phyloP scores from a whole-genome alignment of 495 filamentous ascomycete species.

The Penicillium canescens region DNA sequence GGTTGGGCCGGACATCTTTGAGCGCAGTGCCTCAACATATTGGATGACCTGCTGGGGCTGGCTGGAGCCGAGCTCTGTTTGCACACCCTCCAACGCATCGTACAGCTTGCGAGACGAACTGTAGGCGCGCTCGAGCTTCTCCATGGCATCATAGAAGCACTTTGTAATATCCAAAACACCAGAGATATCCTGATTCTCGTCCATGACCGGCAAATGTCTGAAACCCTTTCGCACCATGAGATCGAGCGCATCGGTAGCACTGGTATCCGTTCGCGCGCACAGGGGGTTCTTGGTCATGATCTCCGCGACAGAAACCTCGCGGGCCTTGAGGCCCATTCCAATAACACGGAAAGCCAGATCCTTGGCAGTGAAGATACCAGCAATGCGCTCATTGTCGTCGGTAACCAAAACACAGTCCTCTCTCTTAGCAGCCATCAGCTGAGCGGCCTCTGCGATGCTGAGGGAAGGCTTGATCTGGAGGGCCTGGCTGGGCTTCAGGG shows the following conservation, averaged over 20 bases:
- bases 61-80: conserved; percentile 92
- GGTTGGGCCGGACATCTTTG: conserved; percentile 97
- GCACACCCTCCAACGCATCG: conserved; percentile 97
- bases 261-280: conserved; percentile 95
- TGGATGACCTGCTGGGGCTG: conserved; percentile 99
- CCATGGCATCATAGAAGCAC: conserved; percentile 99
- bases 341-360: conserved; percentile 97
- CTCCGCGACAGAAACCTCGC: conserved; percentile 86
- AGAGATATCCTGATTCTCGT: conserved; percentile 98
- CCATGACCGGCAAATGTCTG: conserved; percentile 97
- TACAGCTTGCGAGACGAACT: conserved; percentile 94
- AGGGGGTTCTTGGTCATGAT: conserved; percentile 99
- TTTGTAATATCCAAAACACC: conserved; percentile 99
- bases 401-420: conserved; percentile 99
- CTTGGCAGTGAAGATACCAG: conserved; percentile 98
- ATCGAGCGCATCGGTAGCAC: conserved; percentile 94
- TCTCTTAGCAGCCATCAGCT: conserved; percentile 98
- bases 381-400: conserved; percentile 95
- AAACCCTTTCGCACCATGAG: conserved; percentile 98
- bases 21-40: conserved; percentile 91
- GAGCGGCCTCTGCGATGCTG: conserved; percentile 93
- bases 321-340: conserved; percentile 86
- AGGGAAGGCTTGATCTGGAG: conserved; percentile 97
- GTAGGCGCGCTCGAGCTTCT: conserved; percentile 96
- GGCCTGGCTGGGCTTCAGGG: conserved; percentile 90